A percentile compares a stretch with the other conserved stretches of the same genome.
phyloP scores from a whole-genome alignment of 768 basidiomycete genomes.

The Mycena venus region DNA sequence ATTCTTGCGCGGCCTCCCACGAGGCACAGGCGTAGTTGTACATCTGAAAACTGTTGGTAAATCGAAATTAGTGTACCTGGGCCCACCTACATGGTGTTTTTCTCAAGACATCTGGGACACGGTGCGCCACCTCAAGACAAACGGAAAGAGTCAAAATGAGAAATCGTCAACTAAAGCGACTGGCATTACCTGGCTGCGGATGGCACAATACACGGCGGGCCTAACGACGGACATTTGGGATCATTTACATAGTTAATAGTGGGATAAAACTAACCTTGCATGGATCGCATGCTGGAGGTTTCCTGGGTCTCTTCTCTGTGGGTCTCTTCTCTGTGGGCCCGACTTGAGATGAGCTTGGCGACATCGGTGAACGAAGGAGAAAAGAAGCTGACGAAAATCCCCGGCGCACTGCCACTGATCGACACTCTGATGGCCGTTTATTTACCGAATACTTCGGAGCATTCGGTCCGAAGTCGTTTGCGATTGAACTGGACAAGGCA shows the following conservation, averaged over 20 bases:
- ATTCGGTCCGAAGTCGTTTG: no score
- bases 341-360: background rate
- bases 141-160: background rate
- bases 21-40: background rate
- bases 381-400: no score
- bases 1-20: background rate
- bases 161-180: background rate
- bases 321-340: background rate
- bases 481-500: no score
- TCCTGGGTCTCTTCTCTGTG: background rate
- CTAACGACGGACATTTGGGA: background rate
- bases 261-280: background rate
- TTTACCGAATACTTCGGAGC: no score
- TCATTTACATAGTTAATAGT: background rate
- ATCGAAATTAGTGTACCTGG: background rate
- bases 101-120: background rate
- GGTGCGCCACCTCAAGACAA: background rate
- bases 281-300: background rate
- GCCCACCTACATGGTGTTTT: background rate
- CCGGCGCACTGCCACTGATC: background rate
- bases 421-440: no score
- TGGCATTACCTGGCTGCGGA: background rate
- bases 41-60: background rate
- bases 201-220: slow-evolving; percentile 4
- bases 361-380: background rate